Percentiles rank a stretch among this genome's conserved stretches.
These are phyloP conservation scores for Spiraea crenata DNA, from an alignment of 331 rosid genomes.

Conservation along the genomic window DNA sequence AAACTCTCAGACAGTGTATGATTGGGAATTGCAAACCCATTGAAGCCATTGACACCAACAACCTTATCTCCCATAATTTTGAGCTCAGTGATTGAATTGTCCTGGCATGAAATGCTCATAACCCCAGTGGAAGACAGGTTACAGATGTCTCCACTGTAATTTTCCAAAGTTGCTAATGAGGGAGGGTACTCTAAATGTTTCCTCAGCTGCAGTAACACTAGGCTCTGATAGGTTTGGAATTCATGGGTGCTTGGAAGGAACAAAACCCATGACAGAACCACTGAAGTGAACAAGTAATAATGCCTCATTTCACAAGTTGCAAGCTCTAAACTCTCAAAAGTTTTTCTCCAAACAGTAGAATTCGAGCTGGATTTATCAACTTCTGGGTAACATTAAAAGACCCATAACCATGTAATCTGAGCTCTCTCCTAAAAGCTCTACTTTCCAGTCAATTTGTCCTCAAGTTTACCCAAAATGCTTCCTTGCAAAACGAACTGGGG, in stretches of 20 bases:
- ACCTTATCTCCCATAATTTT: conserved; percentile 70
- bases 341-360: conserved; percentile 21
- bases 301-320: conserved; percentile 43
- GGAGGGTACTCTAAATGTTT: conserved; percentile 72
- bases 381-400: neutral
- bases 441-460: neutral
- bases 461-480: neutral
- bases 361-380: conserved; percentile 11
- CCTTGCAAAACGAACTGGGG: neutral
- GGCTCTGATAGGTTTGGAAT: conserved; percentile 55
- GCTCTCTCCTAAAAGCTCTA: neutral
- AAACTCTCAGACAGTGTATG: conserved; percentile 63
- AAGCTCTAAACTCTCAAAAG: conserved; percentile 5
- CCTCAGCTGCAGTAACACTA: conserved; percentile 58
- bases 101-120: conserved; percentile 57
- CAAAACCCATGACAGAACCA: conserved; percentile 40
- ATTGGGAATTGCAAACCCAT: conserved; percentile 65
- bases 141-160: conserved; percentile 52
- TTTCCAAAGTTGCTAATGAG: conserved; percentile 46
- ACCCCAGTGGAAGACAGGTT: conserved; percentile 42
- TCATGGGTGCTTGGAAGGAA: conserved; percentile 44
- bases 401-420: conserved; percentile 2
- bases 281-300: conserved; percentile 29
- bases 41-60: conserved; percentile 39
- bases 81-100: conserved; percentile 59